A percentile compares a stretch with the other conserved stretches of the same genome.
Conservation (phyloP, 768 basidiomycete species). For the Leccinum truebloodii region DNA sequence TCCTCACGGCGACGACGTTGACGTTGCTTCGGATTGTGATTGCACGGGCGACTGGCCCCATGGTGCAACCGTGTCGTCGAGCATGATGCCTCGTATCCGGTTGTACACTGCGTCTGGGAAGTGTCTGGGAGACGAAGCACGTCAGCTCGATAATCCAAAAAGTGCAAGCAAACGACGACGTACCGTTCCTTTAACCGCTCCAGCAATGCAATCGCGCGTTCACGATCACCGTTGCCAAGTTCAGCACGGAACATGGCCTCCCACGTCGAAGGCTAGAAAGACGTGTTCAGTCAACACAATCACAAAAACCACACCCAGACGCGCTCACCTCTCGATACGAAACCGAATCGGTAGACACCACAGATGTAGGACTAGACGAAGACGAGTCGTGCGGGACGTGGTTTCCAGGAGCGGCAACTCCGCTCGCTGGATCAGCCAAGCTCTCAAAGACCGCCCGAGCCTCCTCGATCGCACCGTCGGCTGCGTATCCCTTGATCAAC, state of each 20-base stretch:
- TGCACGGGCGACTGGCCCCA: slow-evolving; percentile 32
- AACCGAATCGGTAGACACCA: slow-evolving; percentile 42
- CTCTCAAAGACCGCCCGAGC: slow-evolving; percentile 80
- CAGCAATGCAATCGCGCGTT: slow-evolving; percentile 67
- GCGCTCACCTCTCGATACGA: slow-evolving; percentile 34
- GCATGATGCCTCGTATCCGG: slow-evolving; percentile 77
- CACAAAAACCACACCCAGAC: neutral
- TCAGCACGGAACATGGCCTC: slow-evolving; percentile 96
- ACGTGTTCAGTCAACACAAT: neutral
- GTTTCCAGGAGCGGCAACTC: slow-evolving; percentile 87
- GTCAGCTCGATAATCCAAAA: neutral
- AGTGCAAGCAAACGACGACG: slow-evolving; percentile 3
- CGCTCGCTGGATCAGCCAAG: slow-evolving; percentile 76
- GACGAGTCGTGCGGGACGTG: slow-evolving; percentile 66
- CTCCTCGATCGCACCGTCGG: slow-evolving; percentile 64
- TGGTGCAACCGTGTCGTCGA: slow-evolving; percentile 62
- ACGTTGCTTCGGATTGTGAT: slow-evolving; percentile 16
- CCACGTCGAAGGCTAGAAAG: slow-evolving; percentile 80
- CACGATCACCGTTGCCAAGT: slow-evolving; percentile 72
- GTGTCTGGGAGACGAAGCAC: slow-evolving; percentile 43
- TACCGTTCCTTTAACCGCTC: slow-evolving; percentile 73
- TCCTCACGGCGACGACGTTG: slow-evolving; percentile 2
- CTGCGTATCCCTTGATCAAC: slow-evolving; percentile 60
- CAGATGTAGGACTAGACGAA: slow-evolving; percentile 31
- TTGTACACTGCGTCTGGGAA: slow-evolving; percentile 79